Conservation (phyloP, 805 yeast species). For the Candida nitratophila region DNA sequence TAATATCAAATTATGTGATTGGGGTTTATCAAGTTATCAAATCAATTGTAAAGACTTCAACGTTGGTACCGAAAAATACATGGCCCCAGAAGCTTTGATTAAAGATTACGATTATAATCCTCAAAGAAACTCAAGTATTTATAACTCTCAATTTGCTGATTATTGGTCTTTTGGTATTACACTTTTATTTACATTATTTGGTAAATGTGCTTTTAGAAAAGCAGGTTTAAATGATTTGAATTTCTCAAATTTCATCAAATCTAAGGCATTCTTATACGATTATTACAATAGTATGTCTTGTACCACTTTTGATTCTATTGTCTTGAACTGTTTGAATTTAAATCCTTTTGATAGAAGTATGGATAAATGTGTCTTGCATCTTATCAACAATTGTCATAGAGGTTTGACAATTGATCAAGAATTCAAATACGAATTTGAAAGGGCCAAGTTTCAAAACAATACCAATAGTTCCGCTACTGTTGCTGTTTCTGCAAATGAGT, state of each 20-base stretch:
- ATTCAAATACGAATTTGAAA: constrained; percentile 20
- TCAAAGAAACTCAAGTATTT: background rate
- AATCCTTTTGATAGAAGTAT: constrained; percentile 34
- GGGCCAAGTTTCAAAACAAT: background rate
- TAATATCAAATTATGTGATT: constrained; percentile 58
- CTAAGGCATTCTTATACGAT: constrained; percentile 37
- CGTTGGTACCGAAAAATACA: constrained; percentile 54
- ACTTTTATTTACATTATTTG: constrained; percentile 41
- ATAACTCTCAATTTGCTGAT: constrained; percentile 35
- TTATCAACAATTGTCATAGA: constrained; percentile 24
- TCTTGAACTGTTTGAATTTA: constrained; percentile 32
- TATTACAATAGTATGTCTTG: constrained; percentile 40
- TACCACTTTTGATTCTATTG: constrained; percentile 32
- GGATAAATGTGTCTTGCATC: constrained; percentile 25
- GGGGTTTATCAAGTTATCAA: constrained; percentile 55
- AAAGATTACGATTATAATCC: constrained; percentile 4
- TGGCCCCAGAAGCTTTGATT: constrained; percentile 44
- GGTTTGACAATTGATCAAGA: constrained; percentile 45
- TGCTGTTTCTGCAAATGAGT: constrained; percentile 8
- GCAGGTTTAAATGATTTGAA: constrained; percentile 31
- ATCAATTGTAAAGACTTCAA: constrained; percentile 26
- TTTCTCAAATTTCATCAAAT: constrained; percentile 34
- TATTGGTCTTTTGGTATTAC: constrained; percentile 51
- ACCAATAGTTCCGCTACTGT: no score
- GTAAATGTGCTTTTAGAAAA: constrained; percentile 45